Conservation (phyloP, 2,329 filamentous ascomycete genomes). For the Fusarium sp. region DNA sequence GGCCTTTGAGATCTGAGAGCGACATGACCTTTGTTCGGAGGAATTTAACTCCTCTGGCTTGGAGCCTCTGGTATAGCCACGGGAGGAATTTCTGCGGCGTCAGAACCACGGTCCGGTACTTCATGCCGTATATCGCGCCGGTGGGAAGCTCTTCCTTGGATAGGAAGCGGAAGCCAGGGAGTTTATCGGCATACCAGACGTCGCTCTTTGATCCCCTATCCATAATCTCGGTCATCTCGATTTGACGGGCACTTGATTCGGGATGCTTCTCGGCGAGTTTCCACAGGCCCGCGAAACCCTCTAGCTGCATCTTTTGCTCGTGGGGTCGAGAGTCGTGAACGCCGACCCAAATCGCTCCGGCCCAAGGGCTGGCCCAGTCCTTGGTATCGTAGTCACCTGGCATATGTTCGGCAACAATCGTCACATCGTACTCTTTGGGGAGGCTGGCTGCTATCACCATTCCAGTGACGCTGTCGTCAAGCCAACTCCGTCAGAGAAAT, state of each 20-base stretch:
- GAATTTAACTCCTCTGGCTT: not conserved
- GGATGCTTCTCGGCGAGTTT: conserved; percentile 20
- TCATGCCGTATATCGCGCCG: not conserved
- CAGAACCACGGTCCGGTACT: not conserved
- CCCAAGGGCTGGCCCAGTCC: conserved; percentile 50
- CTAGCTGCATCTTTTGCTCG: conserved; percentile 46
- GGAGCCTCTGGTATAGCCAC: not conserved
- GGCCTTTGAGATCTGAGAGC: not conserved
- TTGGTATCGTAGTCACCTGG: conserved; percentile 42
- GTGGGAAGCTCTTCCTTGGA: not conserved
- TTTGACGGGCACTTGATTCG: conserved; percentile 21
- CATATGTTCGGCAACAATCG: conserved; percentile 48
- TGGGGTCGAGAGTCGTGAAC: conserved; percentile 22
- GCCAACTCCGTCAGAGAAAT: not conserved
- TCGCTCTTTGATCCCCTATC: conserved; percentile 7
- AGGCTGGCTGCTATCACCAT: conserved; percentile 46
- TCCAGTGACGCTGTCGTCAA: conserved; percentile 29
- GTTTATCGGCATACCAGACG: conserved; percentile 9
- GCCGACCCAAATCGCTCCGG: conserved; percentile 37
- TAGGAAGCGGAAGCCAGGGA: not conserved
- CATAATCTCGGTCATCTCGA: conserved; percentile 26
- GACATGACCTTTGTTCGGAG: not conserved
- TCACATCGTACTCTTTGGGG: conserved; percentile 43
- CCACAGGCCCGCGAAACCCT: conserved; percentile 23
- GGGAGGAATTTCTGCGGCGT: not conserved